phyloP scores from a whole-genome alignment of 1,139 yeast species.

The Cylindricascospora bacillispora region DNA sequence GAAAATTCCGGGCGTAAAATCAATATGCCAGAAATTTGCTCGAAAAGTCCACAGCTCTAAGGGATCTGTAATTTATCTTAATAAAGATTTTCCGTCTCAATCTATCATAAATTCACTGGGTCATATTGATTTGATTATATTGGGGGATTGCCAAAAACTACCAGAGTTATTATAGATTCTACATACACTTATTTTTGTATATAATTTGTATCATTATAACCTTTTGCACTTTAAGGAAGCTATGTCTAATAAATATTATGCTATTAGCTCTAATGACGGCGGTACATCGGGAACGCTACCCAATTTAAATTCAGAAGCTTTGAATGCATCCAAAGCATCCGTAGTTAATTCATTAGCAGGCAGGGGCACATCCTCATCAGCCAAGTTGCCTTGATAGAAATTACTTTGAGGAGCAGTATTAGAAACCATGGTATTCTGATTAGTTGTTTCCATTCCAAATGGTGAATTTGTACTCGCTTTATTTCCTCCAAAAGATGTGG shows the following conservation, averaged over 20 bases:
- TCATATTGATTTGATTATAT: conserved; percentile 39
- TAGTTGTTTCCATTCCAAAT: neutral
- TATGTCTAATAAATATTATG: conserved; percentile 1
- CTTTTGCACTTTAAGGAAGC: neutral
- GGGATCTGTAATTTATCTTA: conserved; percentile 47
- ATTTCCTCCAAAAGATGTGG: no score
- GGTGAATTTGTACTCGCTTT: no score
- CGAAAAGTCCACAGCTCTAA: conserved; percentile 47
- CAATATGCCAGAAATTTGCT: conserved; percentile 59
- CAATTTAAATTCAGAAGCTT: conserved; percentile 37
- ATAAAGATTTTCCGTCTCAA: conserved; percentile 40
- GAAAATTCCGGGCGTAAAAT: conserved; percentile 75
- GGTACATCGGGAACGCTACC: conserved; percentile 71
- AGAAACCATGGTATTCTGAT: conserved; percentile 3
- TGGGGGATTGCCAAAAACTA: conserved; percentile 46
- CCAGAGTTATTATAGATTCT: conserved; percentile 8
- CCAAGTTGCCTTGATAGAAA: conserved; percentile 28
- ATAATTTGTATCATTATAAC: neutral
- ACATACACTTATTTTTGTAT: no score
- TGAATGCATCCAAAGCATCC: conserved; percentile 37
- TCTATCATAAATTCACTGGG: conserved; percentile 39
- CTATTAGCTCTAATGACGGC: conserved; percentile 41
- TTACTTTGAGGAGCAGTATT: conserved; percentile 1
- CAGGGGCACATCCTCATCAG: conserved; percentile 22
- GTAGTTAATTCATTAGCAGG: conserved; percentile 31